Conservation (phyloP, 768 basidiomycete genomes). For the Phlebiopsis flavidoalba region DNA sequence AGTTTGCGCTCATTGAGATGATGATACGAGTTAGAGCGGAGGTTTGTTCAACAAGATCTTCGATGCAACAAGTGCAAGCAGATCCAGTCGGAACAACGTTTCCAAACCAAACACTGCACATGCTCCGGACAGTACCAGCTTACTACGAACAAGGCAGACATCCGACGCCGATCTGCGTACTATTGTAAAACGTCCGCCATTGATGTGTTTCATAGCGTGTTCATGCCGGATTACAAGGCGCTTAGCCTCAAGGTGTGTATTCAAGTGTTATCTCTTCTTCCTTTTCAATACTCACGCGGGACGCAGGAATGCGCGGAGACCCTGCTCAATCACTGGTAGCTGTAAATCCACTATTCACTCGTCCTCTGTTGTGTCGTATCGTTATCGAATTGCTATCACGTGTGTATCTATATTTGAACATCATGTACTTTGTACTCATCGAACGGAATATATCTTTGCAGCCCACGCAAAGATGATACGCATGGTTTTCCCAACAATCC, state of each 20-base stretch:
- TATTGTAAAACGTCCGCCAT: slow-evolving; percentile 79
- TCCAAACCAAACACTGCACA: slow-evolving; percentile 70
- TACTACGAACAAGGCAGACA: slow-evolving; percentile 68
- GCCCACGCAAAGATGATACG: too few species aligned
- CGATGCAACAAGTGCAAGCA: slow-evolving; percentile 87
- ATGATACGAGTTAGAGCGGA: slow-evolving; percentile 63
- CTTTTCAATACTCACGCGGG: too few species aligned
- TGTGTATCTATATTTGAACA: neutral
- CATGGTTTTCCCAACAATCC: too few species aligned
- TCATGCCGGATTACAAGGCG: too few species aligned
- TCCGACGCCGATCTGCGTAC: slow-evolving; percentile 69
- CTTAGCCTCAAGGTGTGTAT: slow-evolving; percentile 64
- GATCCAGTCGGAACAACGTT: slow-evolving; percentile 84
- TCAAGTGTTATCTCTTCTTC: neutral
- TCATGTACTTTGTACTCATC: neutral
- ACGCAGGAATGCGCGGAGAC: slow-evolving; percentile 3
- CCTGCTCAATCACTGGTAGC: neutral
- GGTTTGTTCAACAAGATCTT: slow-evolving; percentile 86
- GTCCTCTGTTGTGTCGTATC: neutral
- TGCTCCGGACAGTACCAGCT: slow-evolving; percentile 85
- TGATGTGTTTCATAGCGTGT: slow-evolving; percentile 66
- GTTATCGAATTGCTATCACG: neutral
- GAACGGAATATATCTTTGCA: neutral
- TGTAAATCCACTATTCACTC: neutral
- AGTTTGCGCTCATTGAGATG: slow-evolving; percentile 78